Base-by-base conservation (phyloP, 164 flowering plant species). In the Aristolochia contorta region DNA sequence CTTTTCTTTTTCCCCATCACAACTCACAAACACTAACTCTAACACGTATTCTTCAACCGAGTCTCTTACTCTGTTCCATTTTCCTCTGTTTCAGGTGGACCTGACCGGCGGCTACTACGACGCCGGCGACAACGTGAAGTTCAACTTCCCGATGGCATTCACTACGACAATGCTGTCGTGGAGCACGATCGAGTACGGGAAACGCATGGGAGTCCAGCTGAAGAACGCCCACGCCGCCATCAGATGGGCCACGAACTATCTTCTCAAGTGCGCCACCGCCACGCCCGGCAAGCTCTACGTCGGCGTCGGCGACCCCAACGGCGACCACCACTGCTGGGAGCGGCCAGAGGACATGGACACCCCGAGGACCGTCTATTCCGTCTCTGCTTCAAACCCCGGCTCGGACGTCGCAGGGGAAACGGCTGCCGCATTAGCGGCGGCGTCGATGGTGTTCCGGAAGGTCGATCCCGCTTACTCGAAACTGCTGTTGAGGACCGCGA, bases 111-210 rank as follows among this genome's bases (percentile, higher is more conserved):
- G 98, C 0, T 90, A 90, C 77, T 87, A 87, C 43, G 98, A 92
- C 43, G 98, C 96, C 12, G 98, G 98, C 0, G 98, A 89, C 84
- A 87, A 89, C 41, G 86, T 93, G 12, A 93, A 93, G 67, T 90
- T 93, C 84, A 83, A 83, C 61, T 78, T 93, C 50, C 97, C 98
- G 4, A 93, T 93, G 97, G 96, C 98, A 15, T 93, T 66, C 78
- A 78, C 90, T 37, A 82, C 96, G 15, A 87, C 97, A 1, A 83
- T 93, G 94, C 72, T 93, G n/a, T 86, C 97, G 22, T 93, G 97
- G 98, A 57, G 84, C 45, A 63, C 82, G 0, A 69, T 93, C 0
- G 97, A 93, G 64, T 83, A 86, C 56, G 93, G 84, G 2, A 71
- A 64, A 66, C 73, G 63, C 15, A 79, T 90, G 89, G 89, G 89